Conservation (phyloP, 1,284 basidiomycete genomes). For the Cerioporus squamosus region DNA sequence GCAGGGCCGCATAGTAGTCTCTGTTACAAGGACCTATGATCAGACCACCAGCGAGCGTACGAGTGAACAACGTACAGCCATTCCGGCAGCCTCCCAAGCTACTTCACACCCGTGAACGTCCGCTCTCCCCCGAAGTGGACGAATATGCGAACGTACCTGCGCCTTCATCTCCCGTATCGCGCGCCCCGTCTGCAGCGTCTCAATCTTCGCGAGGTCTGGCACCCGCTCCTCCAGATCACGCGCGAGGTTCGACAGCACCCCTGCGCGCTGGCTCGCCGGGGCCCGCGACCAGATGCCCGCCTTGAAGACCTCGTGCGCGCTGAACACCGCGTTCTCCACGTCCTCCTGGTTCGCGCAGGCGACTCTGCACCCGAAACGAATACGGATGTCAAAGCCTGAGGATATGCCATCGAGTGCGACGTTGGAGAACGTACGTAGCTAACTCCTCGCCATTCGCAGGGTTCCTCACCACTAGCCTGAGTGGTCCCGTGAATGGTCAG, state of each 20-base stretch:
- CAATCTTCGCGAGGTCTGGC: conserved; percentile 65
- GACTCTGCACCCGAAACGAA: conserved; percentile 1
- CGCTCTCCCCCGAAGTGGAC: background rate
- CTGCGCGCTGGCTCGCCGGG: conserved; percentile 60
- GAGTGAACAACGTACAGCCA: conserved; percentile 65
- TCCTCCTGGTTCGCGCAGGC: conserved; percentile 44
- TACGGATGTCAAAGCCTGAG: background rate
- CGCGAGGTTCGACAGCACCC: conserved; percentile 68
- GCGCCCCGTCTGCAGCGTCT: conserved; percentile 77
- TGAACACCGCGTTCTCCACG: conserved; percentile 54
- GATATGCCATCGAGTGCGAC: background rate
- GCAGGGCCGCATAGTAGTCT: conserved; percentile 75
- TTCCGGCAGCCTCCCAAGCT: conserved; percentile 70
- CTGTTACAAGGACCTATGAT: conserved; percentile 37
- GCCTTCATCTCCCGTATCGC: conserved; percentile 79
- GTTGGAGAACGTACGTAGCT: conserved; percentile 51
- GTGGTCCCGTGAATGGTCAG: background rate
- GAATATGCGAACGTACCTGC: conserved; percentile 41
- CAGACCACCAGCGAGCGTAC: background rate
- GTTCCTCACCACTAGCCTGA: conserved; percentile 61
- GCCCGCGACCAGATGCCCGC: conserved; percentile 74
- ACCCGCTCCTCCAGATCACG: conserved; percentile 58
- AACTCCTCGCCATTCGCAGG: conserved; percentile 68
- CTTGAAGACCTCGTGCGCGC: conserved; percentile 61
- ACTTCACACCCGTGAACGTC: background rate